Conservation (phyloP, 2,329 filamentous ascomycete species). For the Pseudogymnoascus destructans region DNA sequence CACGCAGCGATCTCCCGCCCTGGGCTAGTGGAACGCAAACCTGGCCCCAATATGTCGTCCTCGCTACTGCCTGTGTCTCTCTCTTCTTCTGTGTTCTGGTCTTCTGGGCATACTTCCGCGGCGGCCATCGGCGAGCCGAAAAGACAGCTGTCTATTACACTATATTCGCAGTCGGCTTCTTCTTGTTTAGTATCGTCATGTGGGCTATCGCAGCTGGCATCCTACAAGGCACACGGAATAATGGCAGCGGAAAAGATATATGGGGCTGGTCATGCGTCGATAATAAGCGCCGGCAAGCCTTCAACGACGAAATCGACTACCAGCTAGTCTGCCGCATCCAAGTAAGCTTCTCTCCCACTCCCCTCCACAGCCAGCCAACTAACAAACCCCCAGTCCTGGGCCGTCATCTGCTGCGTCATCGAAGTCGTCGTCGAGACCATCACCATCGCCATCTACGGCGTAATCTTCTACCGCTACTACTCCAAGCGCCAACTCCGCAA, state of each 20-base stretch:
- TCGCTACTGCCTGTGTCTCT: constrained; percentile 68
- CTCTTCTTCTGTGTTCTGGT: constrained; percentile 66
- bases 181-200: constrained; percentile 83
- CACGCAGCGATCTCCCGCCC: constrained; percentile 66
- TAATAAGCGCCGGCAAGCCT: constrained; percentile 68
- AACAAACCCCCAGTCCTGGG: constrained; percentile 58
- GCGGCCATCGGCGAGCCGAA: constrained; percentile 77
- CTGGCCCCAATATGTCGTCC: constrained; percentile 82
- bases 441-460: constrained; percentile 80
- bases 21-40: constrained; percentile 70
- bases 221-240: constrained; percentile 65
- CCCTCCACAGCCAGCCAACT: constrained; percentile 1
- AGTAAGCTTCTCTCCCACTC: constrained; percentile 33
- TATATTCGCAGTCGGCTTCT: constrained; percentile 83
- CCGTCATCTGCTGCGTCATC: constrained; percentile 91
- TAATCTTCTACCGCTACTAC: constrained; percentile 96
- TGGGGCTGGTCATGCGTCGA: constrained; percentile 98
- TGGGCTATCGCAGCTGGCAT: constrained; percentile 80
- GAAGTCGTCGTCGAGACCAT: constrained; percentile 88
- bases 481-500: constrained; percentile 90
- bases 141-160: constrained; percentile 95
- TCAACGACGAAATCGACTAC: constrained; percentile 72
- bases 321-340: constrained; percentile 80
- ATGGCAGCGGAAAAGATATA: constrained; percentile 68
- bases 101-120: constrained; percentile 75